Evolutionary conservation across 1,139 yeast species (phyloP).

Genomic region (Pichia sp.): DNA sequence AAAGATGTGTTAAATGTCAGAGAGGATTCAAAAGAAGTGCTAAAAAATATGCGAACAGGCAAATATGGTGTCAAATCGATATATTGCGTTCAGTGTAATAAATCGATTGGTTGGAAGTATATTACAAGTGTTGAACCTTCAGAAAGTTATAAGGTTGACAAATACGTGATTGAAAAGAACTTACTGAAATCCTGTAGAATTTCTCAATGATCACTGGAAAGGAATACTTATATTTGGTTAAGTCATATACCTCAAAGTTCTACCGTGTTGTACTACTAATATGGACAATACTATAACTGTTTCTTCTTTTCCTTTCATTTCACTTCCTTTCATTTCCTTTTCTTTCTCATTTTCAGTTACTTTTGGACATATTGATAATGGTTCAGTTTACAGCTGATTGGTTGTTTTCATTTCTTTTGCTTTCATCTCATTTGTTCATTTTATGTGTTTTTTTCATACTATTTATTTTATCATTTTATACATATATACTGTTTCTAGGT

Average conservation of each 20-base stretch:
- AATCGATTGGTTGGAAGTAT: constrained; percentile 72
- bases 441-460: too few species aligned
- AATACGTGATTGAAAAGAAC: constrained; percentile 58
- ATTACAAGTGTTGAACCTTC: constrained; percentile 44
- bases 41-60: constrained; percentile 62
- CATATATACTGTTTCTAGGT: too few species aligned
- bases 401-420: too few species aligned
- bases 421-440: too few species aligned
- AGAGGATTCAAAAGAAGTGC: constrained; percentile 23
- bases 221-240: too few species aligned
- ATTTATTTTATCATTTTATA: too few species aligned
- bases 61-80: constrained; percentile 55
- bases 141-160: constrained; percentile 72
- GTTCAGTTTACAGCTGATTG: too few species aligned
- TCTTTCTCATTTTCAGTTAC: background rate
- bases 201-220: background rate
- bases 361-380: too few species aligned
- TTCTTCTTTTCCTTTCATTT: background rate
- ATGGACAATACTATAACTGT: too few species aligned
- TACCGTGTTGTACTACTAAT: too few species aligned
- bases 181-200: constrained; percentile 6
- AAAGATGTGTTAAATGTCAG: constrained; percentile 38
- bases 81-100: constrained; percentile 56
- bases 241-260: too few species aligned
- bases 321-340: background rate